Evolutionary conservation across 805 yeast genomes (phyloP).

Genomic region (Saccharomycopsis fibuligera): DNA sequence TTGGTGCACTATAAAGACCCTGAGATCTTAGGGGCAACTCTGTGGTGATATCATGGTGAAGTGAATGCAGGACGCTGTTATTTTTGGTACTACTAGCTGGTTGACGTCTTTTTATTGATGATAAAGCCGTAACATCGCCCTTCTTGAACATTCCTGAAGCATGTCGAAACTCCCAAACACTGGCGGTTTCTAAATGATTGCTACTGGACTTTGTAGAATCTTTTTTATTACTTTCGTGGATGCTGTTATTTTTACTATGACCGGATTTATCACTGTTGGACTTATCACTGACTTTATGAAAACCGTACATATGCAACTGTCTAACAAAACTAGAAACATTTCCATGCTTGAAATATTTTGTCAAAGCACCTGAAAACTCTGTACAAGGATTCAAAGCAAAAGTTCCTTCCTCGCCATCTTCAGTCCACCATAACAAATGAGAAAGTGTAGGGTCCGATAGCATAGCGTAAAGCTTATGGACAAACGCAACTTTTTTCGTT

Average conservation of each 20-base stretch:
- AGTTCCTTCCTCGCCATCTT: constrained; percentile 40
- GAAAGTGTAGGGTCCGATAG: constrained; percentile 46
- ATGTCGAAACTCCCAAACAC: constrained; percentile 84
- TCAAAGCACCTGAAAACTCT: constrained; percentile 53
- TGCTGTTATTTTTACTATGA: constrained; percentile 21
- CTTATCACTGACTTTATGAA: constrained; percentile 64
- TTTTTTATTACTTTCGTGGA: constrained; percentile 6
- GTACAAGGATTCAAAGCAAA: constrained; percentile 61
- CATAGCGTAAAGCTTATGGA: constrained; percentile 59
- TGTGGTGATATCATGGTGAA: neutral
- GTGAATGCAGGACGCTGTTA: constrained; percentile 8
- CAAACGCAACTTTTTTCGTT: constrained; percentile 47
- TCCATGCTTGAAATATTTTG: constrained; percentile 87
- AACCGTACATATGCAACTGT: constrained; percentile 94
- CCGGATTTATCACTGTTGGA: constrained; percentile 22
- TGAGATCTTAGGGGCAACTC: neutral
- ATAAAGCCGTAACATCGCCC: constrained; percentile 70
- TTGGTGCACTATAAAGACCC: constrained; percentile 1
- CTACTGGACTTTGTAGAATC: neutral
- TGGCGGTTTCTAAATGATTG: neutral
- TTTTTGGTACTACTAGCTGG: constrained; percentile 29
- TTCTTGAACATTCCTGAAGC: constrained; percentile 70
- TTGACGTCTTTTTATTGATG: constrained; percentile 69
- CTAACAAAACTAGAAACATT: constrained; percentile 90
- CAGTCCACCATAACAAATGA: constrained; percentile 60